A percentile compares a stretch with the other conserved stretches of the same genome.
Conservation (phyloP, 495 filamentous ascomycete genomes). For the Podospora pseudopauciseta region DNA sequence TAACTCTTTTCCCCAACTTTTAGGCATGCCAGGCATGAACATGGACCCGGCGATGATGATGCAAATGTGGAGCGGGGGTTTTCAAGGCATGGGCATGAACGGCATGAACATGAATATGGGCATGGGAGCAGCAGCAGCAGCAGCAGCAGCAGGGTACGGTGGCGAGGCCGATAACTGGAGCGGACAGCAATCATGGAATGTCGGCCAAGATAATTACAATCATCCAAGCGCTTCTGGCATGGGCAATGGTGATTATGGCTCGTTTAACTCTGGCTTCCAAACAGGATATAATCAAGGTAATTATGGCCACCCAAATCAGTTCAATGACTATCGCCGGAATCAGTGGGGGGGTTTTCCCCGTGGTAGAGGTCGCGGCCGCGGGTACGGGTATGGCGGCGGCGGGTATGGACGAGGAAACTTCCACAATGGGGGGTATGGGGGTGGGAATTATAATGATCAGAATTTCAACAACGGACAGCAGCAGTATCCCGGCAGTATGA, state of each 20-base stretch:
- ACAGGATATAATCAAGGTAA: constrained; percentile 59
- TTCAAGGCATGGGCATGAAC: constrained; percentile 84
- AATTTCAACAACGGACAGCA: constrained; percentile 20
- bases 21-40: constrained; percentile 73
- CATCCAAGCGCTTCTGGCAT: constrained; percentile 70
- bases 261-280: constrained; percentile 71
- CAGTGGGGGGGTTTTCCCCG: constrained; percentile 41
- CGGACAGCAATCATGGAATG: constrained; percentile 72
- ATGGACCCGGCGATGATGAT: constrained; percentile 87
- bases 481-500: constrained; percentile 21
- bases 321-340: constrained; percentile 60
- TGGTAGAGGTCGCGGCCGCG: constrained; percentile 65
- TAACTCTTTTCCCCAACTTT: constrained; percentile 4
- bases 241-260: constrained; percentile 75
- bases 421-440: constrained; percentile 25
- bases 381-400: constrained; percentile 38
- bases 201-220: constrained; percentile 66
- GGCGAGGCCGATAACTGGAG: constrained; percentile 57
- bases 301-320: constrained; percentile 55
- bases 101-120: constrained; percentile 89
- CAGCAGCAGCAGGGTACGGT: constrained; percentile 48
- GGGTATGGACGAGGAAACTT: constrained; percentile 52
- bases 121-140: constrained; percentile 51
- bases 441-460: constrained; percentile 30
- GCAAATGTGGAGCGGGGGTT: constrained; percentile 84